Percentiles rank a stretch among this genome's conserved stretches.
Conservation (phyloP, 257 asterid genomes). For the Solanum arcanum region DNA sequence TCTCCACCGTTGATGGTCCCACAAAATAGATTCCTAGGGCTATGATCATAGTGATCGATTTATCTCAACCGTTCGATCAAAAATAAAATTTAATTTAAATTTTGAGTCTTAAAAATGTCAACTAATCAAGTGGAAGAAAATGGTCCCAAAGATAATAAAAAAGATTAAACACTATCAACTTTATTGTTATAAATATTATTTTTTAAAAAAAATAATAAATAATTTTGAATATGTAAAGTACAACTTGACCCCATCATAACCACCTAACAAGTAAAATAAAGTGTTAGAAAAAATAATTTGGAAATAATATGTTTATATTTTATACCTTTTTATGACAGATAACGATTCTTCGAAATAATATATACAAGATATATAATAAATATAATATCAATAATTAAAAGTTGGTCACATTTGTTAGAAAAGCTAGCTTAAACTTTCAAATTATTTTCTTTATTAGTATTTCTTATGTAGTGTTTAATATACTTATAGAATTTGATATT, state of each 20-base stretch:
- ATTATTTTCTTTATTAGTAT: background rate
- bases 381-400: conserved; percentile 15
- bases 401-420: conserved; percentile 11
- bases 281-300: background rate
- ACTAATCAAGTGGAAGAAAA: conserved; percentile 16
- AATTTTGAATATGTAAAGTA: conserved; percentile 10
- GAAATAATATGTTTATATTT: background rate
- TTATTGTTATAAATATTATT: background rate
- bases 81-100: background rate
- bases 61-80: background rate
- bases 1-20: background rate
- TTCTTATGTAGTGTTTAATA: background rate
- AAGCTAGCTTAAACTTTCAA: background rate
- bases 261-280: conserved; percentile 4
- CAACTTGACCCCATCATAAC: conserved; percentile 16
- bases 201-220: background rate
- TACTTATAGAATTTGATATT: background rate
- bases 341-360: conserved; percentile 6
- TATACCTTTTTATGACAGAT: background rate
- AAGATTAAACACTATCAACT: background rate
- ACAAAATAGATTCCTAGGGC: conserved; percentile 4
- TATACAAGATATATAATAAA: no score
- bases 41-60: background rate
- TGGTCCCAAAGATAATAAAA: conserved; percentile 10
- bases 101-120: conserved; percentile 11